Percentiles rank a stretch among this genome's conserved stretches.
Conservation (phyloP, 495 filamentous ascomycete genomes). For the Chaetomium cochliodes region DNA sequence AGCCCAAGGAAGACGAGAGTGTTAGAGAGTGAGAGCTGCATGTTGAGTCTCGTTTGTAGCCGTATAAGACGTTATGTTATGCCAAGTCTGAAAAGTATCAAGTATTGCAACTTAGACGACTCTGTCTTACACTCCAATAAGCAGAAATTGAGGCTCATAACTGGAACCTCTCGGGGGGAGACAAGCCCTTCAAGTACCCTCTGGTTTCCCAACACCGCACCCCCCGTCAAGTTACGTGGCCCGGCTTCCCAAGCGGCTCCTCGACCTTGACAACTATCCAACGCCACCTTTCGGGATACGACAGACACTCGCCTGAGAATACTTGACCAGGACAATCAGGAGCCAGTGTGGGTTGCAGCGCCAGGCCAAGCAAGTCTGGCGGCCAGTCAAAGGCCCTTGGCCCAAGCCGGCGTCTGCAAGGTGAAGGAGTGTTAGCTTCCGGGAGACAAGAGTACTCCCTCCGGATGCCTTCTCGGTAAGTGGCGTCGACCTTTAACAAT, state of each 20-base stretch:
- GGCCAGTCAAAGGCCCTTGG: neutral
- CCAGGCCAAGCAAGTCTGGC: neutral
- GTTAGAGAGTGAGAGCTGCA: conserved; percentile 11
- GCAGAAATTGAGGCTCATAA: neutral
- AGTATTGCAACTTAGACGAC: neutral
- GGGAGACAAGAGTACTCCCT: neutral
- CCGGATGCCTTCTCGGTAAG: neutral
- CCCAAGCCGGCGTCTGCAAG: neutral
- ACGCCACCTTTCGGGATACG: neutral
- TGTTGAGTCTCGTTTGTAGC: neutral
- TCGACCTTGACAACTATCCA: neutral
- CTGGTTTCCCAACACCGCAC: neutral
- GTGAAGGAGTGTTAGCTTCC: conserved; percentile 14
- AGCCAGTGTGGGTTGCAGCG: conserved; percentile 6
- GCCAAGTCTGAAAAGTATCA: neutral
- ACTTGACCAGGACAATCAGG: neutral
- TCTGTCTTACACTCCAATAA: neutral
- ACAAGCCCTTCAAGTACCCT: neutral
- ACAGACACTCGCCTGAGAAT: neutral
- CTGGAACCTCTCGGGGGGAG: neutral
- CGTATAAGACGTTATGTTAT: neutral
- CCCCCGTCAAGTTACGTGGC: neutral
- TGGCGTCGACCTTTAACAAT: neutral
- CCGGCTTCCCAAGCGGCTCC: neutral
- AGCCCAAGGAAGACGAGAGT: conserved; percentile 8